phyloP scores from a whole-genome alignment of 1,284 basidiomycete genomes.

The Cutaneotrichosporon curvatum region DNA sequence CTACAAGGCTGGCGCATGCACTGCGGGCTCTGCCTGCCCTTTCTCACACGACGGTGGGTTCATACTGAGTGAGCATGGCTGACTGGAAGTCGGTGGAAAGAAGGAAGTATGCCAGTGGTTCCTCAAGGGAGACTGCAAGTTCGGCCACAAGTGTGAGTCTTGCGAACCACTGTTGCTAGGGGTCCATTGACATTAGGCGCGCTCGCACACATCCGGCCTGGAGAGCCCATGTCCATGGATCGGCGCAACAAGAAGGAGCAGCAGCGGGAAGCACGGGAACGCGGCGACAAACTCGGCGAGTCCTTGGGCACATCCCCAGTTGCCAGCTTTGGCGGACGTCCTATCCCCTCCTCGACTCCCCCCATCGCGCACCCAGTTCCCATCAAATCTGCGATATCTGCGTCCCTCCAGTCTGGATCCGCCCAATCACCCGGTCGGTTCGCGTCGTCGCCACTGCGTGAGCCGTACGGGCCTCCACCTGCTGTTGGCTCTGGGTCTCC shows the following conservation, averaged over 20 bases:
- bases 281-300: conserved; percentile 10
- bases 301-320: conserved; percentile 9
- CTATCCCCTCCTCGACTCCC: conserved; percentile 6
- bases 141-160: conserved; percentile 79
- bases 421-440: conserved; percentile 11
- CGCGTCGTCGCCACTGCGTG: conserved; percentile 38
- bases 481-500: conserved; percentile 33
- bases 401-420: conserved; percentile 30
- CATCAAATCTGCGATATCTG: conserved; percentile 37
- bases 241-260: conserved; percentile 96
- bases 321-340: conserved; percentile 1
- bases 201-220: conserved; percentile 85
- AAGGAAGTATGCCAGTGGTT: conserved; percentile 95
- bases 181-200: conserved; percentile 49
- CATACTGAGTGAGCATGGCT: neutral
- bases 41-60: conserved; percentile 66
- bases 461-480: conserved; percentile 40
- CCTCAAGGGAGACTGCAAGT: conserved; percentile 80
- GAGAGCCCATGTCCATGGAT: conserved; percentile 90
- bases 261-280: conserved; percentile 56
- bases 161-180: neutral
- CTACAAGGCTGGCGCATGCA: conserved; percentile 87
- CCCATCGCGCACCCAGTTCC: conserved; percentile 30
- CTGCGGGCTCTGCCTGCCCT: conserved; percentile 88
- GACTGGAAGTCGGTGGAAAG: conserved; percentile 57